Base-by-base conservation (phyloP, 148 eudicot species). In the Vaccinium macrocarpon region DNA sequence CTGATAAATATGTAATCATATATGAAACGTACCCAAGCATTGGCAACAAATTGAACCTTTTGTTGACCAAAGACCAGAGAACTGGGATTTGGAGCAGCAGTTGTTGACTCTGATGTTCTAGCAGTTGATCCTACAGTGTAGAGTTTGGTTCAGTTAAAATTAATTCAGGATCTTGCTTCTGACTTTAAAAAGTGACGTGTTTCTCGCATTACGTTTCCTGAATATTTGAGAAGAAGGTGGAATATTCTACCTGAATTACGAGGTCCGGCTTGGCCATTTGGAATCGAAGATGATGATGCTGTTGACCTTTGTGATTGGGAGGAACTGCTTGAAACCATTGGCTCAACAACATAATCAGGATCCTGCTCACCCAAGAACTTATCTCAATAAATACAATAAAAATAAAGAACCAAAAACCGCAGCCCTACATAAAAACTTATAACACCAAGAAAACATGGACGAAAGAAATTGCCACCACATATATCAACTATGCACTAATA, bases 271-370 rank as follows among this genome's bases (percentile, higher is more conserved):
- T 91, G 94, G 11, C 89, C 91, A 88, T 86, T 88, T 51, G 91
- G 73, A 51, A 91, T 79, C 52, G 94, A 86, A 82, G 93, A 87
- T 83, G 79, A 95, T 53, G 96, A 85, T 53, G 91, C 48, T 29
- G 94, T 81, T 84, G 93, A 88, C 82, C 91, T 92, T 66, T 93
- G 72, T 82, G 94, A 79, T 83, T 91, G 99, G 68, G 98, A 90
- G 88, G 75, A 87, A 85, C 90, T 88, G 84, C 87, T 82, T 48
- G 87, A 72, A 82, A 88, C 75, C 92, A 96, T 94, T 86, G 98
- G 90, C 85, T 95, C 99, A 82, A 96, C 98, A 83, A 91, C 89
- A 78, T 95, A 91, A 84, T 90, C 96, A 79, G 94, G 96, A 86
- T 96, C 99, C 99, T 96, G 89, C 78, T 74, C 75, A 81, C 57